Conservation (phyloP, 352 stramenopile genomes). For the Plasmopara viticola region DNA sequence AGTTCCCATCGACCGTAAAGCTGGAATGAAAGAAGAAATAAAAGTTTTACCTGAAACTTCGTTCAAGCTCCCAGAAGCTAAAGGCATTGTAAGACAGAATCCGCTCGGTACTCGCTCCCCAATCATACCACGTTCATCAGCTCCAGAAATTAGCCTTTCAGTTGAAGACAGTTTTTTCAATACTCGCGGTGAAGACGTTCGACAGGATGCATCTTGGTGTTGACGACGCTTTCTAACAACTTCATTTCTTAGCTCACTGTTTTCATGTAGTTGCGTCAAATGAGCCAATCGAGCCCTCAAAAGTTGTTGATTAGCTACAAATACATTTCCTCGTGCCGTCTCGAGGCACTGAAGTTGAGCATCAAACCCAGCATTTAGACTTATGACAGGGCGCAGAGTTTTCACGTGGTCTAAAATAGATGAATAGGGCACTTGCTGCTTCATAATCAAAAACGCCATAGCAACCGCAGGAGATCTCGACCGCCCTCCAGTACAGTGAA, state of each 20-base stretch:
- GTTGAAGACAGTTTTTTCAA: constrained; percentile 26
- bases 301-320: constrained; percentile 70
- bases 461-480: constrained; percentile 78
- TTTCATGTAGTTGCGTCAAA: constrained; percentile 32
- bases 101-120: constrained; percentile 44
- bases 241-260: constrained; percentile 28
- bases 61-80: constrained; percentile 8
- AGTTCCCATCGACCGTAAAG: constrained; percentile 64
- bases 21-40: constrained; percentile 48
- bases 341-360: constrained; percentile 73
- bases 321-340: constrained; percentile 59
- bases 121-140: constrained; percentile 58
- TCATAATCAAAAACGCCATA: constrained; percentile 79
- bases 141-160: constrained; percentile 24
- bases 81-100: constrained; percentile 43
- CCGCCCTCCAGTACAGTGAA: constrained; percentile 80
- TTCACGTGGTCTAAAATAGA: constrained; percentile 45
- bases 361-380: constrained; percentile 82
- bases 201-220: constrained; percentile 5
- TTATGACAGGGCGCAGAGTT: constrained; percentile 51
- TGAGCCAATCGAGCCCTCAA: constrained; percentile 34
- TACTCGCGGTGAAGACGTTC: constrained; percentile 15
- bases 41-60: constrained; percentile 1
- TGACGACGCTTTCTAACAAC: constrained; percentile 34
- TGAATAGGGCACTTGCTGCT: constrained; percentile 45